These are phyloP conservation scores for Grigorovia yakushimaensis DNA, from an alignment of 805 yeast species.

Conservation along the genomic window DNA sequence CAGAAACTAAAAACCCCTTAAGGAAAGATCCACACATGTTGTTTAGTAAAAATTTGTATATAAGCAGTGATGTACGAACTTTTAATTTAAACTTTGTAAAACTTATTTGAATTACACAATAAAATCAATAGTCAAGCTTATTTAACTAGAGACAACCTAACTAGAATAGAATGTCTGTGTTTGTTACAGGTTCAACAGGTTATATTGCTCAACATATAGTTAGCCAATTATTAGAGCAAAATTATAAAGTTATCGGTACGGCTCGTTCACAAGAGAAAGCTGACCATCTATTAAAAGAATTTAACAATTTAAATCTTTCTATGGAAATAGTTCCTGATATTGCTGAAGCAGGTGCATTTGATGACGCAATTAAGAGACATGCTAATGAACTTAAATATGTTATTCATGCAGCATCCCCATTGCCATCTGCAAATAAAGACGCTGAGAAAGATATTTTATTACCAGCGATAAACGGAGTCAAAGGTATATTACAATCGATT, in stretches of 20 bases:
- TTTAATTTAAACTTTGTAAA: too few species aligned
- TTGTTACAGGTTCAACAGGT: slow-evolving; percentile 47
- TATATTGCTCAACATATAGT: slow-evolving; percentile 44
- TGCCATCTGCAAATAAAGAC: slow-evolving; percentile 35
- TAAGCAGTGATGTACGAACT: too few species aligned
- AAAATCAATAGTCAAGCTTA: too few species aligned
- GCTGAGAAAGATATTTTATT: slow-evolving; percentile 40
- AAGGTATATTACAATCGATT: slow-evolving; percentile 42
- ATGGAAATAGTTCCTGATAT: slow-evolving; percentile 32
- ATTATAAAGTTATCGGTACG: slow-evolving; percentile 41
- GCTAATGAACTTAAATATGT: slow-evolving; percentile 45
- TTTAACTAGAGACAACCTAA: too few species aligned
- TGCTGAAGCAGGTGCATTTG: slow-evolving; percentile 35
- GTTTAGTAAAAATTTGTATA: too few species aligned
- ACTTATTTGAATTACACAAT: too few species aligned
- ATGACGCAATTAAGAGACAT: slow-evolving; percentile 31
- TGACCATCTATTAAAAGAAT: slow-evolving; percentile 27
- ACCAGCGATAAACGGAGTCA: slow-evolving; percentile 51
- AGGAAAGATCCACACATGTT: too few species aligned
- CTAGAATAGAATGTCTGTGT: slow-evolving; percentile 32
- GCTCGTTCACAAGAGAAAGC: slow-evolving; percentile 40
- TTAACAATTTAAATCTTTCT: slow-evolving; percentile 21
- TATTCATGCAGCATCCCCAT: slow-evolving; percentile 55
- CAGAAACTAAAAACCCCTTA: too few species aligned
- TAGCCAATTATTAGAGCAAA: slow-evolving; percentile 29